Conservation (phyloP, 1,284 basidiomycete genomes). For the Boletus holoroseus region DNA sequence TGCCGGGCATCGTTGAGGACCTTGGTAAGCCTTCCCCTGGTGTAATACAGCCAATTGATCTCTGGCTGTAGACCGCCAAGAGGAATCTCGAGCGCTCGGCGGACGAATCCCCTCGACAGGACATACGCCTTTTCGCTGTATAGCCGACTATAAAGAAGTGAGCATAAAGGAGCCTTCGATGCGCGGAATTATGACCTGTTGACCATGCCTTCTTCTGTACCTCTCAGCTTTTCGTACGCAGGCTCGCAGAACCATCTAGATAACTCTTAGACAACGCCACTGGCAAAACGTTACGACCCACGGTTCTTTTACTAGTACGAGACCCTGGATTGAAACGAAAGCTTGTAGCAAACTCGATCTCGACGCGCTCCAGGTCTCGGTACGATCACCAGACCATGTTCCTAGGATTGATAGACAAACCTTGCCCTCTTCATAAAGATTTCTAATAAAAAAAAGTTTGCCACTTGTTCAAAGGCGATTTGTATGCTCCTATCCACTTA, state of each 20-base stretch:
- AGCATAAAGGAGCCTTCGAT: slow-evolving; percentile 1
- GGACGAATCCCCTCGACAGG: slow-evolving; percentile 82
- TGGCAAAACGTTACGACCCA: slow-evolving; percentile 38
- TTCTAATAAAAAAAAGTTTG: slow-evolving; percentile 40
- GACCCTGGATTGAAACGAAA: slow-evolving; percentile 88
- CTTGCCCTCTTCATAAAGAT: slow-evolving; percentile 93
- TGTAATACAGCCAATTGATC: slow-evolving; percentile 71
- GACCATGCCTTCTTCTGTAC: slow-evolving; percentile 82
- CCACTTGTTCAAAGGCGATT: neutral
- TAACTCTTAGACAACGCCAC: slow-evolving; percentile 1
- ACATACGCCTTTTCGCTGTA: slow-evolving; percentile 94
- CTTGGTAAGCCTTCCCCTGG: slow-evolving; percentile 57
- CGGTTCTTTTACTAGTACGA: slow-evolving; percentile 89
- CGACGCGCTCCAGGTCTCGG: slow-evolving; percentile 78
- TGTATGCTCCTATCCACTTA: slow-evolving; percentile 35
- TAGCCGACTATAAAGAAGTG: slow-evolving; percentile 49
- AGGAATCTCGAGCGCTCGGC: slow-evolving; percentile 76
- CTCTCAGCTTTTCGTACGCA: slow-evolving; percentile 83
- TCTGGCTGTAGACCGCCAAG: slow-evolving; percentile 69
- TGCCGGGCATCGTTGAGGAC: slow-evolving; percentile 60
- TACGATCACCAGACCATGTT: slow-evolving; percentile 87
- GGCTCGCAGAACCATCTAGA: slow-evolving; percentile 86
- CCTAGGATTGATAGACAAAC: slow-evolving; percentile 89
- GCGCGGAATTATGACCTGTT: slow-evolving; percentile 51
- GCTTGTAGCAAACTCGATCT: slow-evolving; percentile 86